phyloP scores from a whole-genome alignment of 129 eudicot genomes.

The Saussurea involucrata region DNA sequence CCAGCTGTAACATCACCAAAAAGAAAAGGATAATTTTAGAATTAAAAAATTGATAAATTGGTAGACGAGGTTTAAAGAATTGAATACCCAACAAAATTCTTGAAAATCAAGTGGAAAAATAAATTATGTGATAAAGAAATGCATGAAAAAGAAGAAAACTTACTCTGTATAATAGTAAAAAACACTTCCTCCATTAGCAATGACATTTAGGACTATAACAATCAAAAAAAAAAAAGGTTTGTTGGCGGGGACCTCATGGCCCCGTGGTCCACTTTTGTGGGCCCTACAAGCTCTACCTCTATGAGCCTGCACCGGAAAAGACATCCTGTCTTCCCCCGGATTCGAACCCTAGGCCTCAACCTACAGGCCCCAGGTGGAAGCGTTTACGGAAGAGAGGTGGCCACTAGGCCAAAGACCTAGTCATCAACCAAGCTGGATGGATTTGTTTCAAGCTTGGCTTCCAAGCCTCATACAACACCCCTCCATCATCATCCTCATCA shows the following conservation, averaged over 20 bases:
- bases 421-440: slow-evolving; percentile 88
- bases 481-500: slow-evolving; percentile 39
- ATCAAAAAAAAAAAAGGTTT: slow-evolving; percentile 66
- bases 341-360: too few species aligned
- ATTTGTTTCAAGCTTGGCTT: slow-evolving; percentile 77
- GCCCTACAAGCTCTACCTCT: too few species aligned
- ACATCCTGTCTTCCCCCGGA: too few species aligned
- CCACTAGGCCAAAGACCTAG: too few species aligned
- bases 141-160: slow-evolving; percentile 27
- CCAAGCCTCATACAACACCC: slow-evolving; percentile 74
- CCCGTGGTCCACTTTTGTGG: too few species aligned
- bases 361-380: too few species aligned
- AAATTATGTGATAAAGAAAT: background rate
- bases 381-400: too few species aligned
- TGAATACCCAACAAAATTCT: background rate
- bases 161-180: slow-evolving; percentile 87
- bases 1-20: slow-evolving; percentile 58
- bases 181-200: slow-evolving; percentile 71
- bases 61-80: background rate
- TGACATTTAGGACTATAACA: slow-evolving; percentile 61
- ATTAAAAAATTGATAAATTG: slow-evolving; percentile 14
- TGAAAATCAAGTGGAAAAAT: slow-evolving; percentile 7
- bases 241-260: too few species aligned
- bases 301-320: too few species aligned
- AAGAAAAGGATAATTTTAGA: slow-evolving; percentile 13